A percentile compares a stretch with the other conserved stretches of the same genome.
These are phyloP conservation scores for Malbranchea cinnamomea DNA, from an alignment of 2,329 filamentous ascomycete species.

Conservation along the genomic window DNA sequence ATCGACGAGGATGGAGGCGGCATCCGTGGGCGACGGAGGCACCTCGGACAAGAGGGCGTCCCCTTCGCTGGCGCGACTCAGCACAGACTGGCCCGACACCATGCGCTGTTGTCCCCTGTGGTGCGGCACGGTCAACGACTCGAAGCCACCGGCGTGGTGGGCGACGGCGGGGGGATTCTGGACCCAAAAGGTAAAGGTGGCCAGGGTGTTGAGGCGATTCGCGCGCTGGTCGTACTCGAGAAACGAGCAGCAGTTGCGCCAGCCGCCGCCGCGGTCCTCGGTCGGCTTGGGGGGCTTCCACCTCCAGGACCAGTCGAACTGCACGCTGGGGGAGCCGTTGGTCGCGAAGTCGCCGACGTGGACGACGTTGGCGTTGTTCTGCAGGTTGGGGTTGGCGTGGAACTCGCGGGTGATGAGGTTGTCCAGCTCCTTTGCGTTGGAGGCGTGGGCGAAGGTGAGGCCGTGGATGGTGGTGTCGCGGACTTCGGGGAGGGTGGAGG, in stretches of 20 bases:
- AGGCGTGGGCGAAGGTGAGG: conserved; percentile 82
- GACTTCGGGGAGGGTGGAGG: conserved; percentile 34
- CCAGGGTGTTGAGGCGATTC: conserved; percentile 74
- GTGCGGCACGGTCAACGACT: conserved; percentile 55
- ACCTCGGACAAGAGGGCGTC: too few species aligned
- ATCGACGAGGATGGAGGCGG: conserved; percentile 12
- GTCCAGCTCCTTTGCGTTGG: conserved; percentile 73
- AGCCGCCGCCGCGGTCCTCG: conserved; percentile 79
- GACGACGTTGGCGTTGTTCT: conserved; percentile 93
- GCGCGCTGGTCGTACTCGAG: conserved; percentile 93
- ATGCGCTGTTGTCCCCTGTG: conserved; percentile 70
- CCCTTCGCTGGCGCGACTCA: conserved; percentile 62
- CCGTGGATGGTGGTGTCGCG: conserved; percentile 70
- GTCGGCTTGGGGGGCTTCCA: conserved; percentile 75
- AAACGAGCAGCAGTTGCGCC: conserved; percentile 94
- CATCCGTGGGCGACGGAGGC: too few species aligned
- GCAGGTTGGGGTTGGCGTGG: conserved; percentile 88
- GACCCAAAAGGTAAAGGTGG: conserved; percentile 91
- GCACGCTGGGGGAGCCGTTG: conserved; percentile 63
- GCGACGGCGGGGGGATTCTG: conserved; percentile 55
- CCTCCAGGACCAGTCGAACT: conserved; percentile 93
- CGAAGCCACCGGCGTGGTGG: conserved; percentile 53
- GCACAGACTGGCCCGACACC: conserved; percentile 73
- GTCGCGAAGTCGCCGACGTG: conserved; percentile 87
- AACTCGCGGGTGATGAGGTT: conserved; percentile 91